These are phyloP conservation scores for Agarophyton chilense DNA, from an alignment of 23 red algal genomes.

Conservation along the genomic window DNA sequence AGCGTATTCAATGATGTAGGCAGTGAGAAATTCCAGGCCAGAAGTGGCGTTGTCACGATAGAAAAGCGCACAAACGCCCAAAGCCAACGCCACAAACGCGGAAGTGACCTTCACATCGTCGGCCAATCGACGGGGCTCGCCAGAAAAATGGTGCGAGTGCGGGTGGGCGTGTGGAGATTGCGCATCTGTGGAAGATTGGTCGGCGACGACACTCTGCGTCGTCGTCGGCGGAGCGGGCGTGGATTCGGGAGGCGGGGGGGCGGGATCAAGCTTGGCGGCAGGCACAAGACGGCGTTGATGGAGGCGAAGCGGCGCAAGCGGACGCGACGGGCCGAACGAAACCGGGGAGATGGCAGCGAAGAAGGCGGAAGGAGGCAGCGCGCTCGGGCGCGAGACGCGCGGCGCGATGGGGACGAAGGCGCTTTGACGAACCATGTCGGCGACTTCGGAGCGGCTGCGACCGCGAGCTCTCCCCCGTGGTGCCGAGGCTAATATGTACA, in stretches of 20 bases:
- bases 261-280: background rate
- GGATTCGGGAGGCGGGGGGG: background rate
- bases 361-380: background rate
- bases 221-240: background rate
- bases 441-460: background rate
- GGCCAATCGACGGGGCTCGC: slow-evolving; percentile 6
- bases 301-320: background rate
- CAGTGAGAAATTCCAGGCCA: slow-evolving; percentile 82
- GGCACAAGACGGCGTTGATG: too few species aligned
- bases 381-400: background rate
- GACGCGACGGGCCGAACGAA: background rate
- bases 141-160: slow-evolving; percentile 1
- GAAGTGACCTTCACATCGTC: background rate
- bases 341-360: background rate
- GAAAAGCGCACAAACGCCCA: slow-evolving; percentile 28
- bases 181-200: background rate
- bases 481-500: too few species aligned
- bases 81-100: background rate
- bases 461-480: too few species aligned
- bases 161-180: background rate
- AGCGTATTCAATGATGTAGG: slow-evolving; percentile 92
- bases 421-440: background rate
- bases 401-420: background rate
- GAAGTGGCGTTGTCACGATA: background rate
- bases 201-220: too few species aligned